These are phyloP conservation scores for Leishmania braziliensis DNA, from an alignment of 208 protist species.

Conservation along the genomic window DNA sequence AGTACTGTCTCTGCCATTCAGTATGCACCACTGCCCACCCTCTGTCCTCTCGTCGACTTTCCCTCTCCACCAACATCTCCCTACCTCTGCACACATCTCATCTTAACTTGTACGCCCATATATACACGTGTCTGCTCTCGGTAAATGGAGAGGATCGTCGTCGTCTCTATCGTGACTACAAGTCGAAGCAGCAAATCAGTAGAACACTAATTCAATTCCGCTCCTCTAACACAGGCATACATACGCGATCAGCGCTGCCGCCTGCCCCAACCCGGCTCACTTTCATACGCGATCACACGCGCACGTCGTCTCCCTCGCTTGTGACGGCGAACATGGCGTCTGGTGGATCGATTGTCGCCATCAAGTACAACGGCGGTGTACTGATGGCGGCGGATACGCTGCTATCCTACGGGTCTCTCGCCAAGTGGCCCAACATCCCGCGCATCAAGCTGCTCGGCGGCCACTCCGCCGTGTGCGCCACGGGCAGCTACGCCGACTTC, in stretches of 20 bases:
- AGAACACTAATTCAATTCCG: neutral
- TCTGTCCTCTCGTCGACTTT: too few species aligned
- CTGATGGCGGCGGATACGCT: constrained; percentile 96
- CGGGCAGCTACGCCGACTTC: constrained; percentile 97
- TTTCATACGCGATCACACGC: neutral
- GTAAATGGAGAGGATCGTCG: too few species aligned
- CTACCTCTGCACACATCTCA: too few species aligned
- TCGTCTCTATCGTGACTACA: too few species aligned
- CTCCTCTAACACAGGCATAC: neutral
- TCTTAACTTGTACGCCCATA: too few species aligned
- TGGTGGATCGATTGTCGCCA: constrained; percentile 95
- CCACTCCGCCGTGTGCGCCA: constrained; percentile 91
- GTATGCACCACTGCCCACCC: too few species aligned
- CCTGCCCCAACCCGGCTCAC: neutral
- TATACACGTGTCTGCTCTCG: too few species aligned
- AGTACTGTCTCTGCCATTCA: too few species aligned
- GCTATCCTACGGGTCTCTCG: constrained; percentile 97
- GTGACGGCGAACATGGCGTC: constrained; percentile 83
- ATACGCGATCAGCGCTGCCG: constrained; percentile 1
- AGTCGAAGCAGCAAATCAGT: too few species aligned
- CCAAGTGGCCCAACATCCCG: constrained; percentile 94
- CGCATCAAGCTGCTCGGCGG: constrained; percentile 90
- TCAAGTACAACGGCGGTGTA: constrained; percentile 98
- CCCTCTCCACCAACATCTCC: too few species aligned
- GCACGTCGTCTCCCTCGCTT: neutral